Evolutionary conservation across 352 stramenopile genomes (phyloP).

Genomic region (Phytophthora kernoviae): DNA sequence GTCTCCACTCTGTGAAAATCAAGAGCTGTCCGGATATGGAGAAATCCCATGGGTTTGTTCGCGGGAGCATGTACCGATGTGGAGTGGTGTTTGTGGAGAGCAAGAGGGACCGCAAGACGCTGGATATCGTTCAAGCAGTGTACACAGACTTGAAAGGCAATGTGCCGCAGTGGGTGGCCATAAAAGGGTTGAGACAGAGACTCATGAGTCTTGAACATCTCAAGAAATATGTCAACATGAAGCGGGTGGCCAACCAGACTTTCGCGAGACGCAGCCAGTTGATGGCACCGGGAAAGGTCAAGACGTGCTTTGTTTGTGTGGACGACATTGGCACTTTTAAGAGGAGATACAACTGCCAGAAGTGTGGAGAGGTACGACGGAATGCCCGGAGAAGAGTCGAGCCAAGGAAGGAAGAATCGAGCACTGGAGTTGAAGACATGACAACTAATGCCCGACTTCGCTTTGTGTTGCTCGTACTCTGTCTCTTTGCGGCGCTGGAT

Average conservation of each 20-base stretch:
- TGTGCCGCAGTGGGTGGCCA: conserved; percentile 71
- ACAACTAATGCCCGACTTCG: not conserved
- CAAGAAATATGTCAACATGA: conserved; percentile 85
- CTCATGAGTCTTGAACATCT: conserved; percentile 81
- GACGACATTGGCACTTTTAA: conserved; percentile 84
- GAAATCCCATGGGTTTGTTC: conserved; percentile 76
- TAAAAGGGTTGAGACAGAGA: conserved; percentile 56
- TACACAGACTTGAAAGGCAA: conserved; percentile 85
- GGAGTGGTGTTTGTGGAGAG: conserved; percentile 81
- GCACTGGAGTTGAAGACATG: not conserved
- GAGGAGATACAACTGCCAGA: conserved; percentile 85
- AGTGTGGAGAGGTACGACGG: conserved; percentile 70
- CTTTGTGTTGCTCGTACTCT: conserved; percentile 14
- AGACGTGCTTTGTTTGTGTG: conserved; percentile 82
- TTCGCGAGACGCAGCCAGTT: conserved; percentile 71
- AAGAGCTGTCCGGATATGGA: conserved; percentile 85
- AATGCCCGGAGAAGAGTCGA: conserved; percentile 2
- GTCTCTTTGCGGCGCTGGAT: conserved; percentile 2
- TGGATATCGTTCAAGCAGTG: conserved; percentile 81
- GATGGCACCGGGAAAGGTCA: conserved; percentile 68
- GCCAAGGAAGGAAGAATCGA: not conserved
- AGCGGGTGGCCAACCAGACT: conserved; percentile 73
- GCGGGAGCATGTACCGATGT: conserved; percentile 84
- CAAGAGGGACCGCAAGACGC: conserved; percentile 69
- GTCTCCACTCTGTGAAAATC: conserved; percentile 87